Conservation (phyloP, 1,139 yeast genomes). For the Yamadazyma dushanensis region DNA sequence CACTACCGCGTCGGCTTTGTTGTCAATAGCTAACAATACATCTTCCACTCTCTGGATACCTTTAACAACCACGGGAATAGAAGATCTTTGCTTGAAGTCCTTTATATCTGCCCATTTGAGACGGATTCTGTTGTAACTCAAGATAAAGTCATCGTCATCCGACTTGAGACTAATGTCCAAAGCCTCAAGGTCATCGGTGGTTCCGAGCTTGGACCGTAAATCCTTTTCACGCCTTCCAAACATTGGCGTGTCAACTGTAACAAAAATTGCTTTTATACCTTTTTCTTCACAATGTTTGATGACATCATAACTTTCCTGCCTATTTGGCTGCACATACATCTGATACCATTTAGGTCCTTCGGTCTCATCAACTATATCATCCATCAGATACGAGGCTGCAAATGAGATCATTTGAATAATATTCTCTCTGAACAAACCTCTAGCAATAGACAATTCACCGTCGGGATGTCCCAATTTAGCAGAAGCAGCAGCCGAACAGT, state of each 20-base stretch:
- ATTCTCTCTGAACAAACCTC: slow-evolving; percentile 46
- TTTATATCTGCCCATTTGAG: slow-evolving; percentile 23
- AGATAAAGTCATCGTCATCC: slow-evolving; percentile 14
- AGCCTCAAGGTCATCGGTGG: slow-evolving; percentile 18
- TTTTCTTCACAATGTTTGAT: slow-evolving; percentile 23
- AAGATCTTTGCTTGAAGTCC: slow-evolving; percentile 19
- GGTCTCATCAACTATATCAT: slow-evolving; percentile 52
- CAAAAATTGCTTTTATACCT: slow-evolving; percentile 29
- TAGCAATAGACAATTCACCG: slow-evolving; percentile 53
- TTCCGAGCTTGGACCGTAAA: slow-evolving; percentile 19
- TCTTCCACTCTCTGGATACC: slow-evolving; percentile 55
- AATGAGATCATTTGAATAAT: slow-evolving; percentile 60
- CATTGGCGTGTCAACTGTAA: slow-evolving; percentile 28
- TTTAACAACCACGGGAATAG: slow-evolving; percentile 43
- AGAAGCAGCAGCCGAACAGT: slow-evolving; percentile 58
- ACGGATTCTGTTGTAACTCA: slow-evolving; percentile 15
- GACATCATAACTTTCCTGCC: slow-evolving; percentile 19
- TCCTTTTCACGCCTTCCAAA: slow-evolving; percentile 30
- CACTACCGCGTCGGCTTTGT: slow-evolving; percentile 48
- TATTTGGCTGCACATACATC: slow-evolving; percentile 45
- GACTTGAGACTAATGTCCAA: slow-evolving; percentile 12
- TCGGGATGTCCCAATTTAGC: slow-evolving; percentile 58
- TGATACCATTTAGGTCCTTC: slow-evolving; percentile 36
- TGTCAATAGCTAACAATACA: slow-evolving; percentile 44
- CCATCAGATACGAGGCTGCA: slow-evolving; percentile 56